These are phyloP conservation scores for Boletus eberwhitei DNA, from an alignment of 768 basidiomycete species.

Conservation along the genomic window DNA sequence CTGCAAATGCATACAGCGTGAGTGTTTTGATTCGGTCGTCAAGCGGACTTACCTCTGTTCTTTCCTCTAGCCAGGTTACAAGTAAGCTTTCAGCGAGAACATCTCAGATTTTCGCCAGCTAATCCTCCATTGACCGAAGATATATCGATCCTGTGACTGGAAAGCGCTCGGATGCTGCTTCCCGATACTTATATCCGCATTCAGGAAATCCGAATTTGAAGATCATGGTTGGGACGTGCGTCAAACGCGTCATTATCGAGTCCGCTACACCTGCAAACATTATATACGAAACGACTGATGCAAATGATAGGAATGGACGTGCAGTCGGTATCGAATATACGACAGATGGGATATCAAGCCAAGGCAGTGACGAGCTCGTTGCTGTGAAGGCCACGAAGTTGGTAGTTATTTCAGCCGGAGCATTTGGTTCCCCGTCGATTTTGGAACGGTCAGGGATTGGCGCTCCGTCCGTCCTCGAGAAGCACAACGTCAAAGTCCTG, in stretches of 20 bases:
- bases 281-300: background rate
- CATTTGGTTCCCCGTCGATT: conserved; percentile 55
- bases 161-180: conserved; percentile 31
- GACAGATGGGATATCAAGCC: conserved; percentile 24
- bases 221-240: conserved; percentile 26
- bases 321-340: conserved; percentile 39
- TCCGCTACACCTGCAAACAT: background rate
- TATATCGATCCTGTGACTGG: conserved; percentile 48
- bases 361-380: conserved; percentile 4
- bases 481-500: conserved; percentile 42
- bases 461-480: conserved; percentile 42
- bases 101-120: background rate
- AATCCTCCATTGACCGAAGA: conserved; percentile 29
- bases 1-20: conserved; percentile 24
- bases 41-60: background rate
- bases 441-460: conserved; percentile 72
- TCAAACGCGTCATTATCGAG: conserved; percentile 10
- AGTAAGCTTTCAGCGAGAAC: conserved; percentile 7
- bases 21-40: conserved; percentile 1
- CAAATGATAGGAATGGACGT: conserved; percentile 26
- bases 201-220: conserved; percentile 29
- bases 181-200: conserved; percentile 37
- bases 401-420: conserved; percentile 50
- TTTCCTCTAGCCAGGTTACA: conserved; percentile 11
- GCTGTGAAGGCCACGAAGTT: conserved; percentile 33